Percentiles rank a stretch among this genome's conserved stretches.
Conservation (phyloP, 257 asterid genomes). For the Penstemon eatonii region DNA sequence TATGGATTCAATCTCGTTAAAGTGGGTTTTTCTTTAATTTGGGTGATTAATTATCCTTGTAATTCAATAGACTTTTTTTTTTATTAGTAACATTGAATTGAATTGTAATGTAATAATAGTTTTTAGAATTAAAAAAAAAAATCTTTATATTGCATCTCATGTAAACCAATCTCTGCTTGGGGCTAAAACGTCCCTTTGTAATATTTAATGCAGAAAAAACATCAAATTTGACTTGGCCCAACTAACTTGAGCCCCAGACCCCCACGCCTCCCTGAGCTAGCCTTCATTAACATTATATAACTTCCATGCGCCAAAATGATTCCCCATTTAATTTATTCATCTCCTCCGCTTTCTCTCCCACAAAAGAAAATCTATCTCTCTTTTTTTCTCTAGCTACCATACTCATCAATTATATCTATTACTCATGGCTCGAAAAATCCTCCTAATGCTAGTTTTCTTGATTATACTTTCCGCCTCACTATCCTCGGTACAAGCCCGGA, state of each 20-base stretch:
- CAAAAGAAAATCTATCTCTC: not conserved
- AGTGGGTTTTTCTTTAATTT: too few species aligned
- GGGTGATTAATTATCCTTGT: too few species aligned
- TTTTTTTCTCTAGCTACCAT: not conserved
- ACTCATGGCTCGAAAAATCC: constrained; percentile 12
- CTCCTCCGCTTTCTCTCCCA: not conserved
- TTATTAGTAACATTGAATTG: too few species aligned
- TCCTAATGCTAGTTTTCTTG: constrained; percentile 1
- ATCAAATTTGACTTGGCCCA: constrained; percentile 48
- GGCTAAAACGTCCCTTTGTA: not conserved
- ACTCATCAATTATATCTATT: too few species aligned
- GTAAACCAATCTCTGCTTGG: not conserved
- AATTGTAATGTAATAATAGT: too few species aligned
- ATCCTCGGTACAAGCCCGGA: constrained; percentile 26
- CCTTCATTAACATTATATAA: not conserved
- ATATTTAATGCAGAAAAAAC: constrained; percentile 1
- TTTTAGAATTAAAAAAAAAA: not conserved
- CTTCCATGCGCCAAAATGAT: not conserved
- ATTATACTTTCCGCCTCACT: constrained; percentile 18
- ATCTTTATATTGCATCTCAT: not conserved
- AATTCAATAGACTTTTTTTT: too few species aligned
- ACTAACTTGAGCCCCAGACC: constrained; percentile 42
- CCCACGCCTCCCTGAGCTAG: constrained; percentile 32
- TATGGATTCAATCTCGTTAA: too few species aligned
- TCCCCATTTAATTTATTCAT: constrained; percentile 2